Percentiles rank a stretch among this genome's conserved stretches.
Evolutionary conservation across 179 eudicot species (phyloP).

Genomic region (Gypsophila paniculata): DNA sequence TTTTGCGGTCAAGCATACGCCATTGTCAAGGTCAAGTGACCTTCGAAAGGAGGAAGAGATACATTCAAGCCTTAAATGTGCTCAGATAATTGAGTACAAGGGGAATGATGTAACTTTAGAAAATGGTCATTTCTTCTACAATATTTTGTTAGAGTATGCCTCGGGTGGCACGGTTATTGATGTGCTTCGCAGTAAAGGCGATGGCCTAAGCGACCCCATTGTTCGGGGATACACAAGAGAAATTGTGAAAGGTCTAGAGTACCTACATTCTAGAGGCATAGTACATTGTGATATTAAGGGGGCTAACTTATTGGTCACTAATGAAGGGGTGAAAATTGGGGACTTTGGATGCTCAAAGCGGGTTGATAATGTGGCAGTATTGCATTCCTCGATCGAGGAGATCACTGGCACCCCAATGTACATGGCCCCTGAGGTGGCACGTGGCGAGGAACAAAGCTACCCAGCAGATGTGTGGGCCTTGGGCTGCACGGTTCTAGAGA

Average conservation of each 20-base stretch:
- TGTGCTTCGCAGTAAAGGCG: conserved; percentile 25
- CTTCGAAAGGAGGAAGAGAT: conserved; percentile 46
- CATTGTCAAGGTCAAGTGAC: conserved; percentile 31
- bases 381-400: not conserved
- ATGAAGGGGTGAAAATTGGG: conserved; percentile 46
- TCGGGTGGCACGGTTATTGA: conserved; percentile 50
- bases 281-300: conserved; percentile 81
- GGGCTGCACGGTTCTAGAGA: conserved; percentile 37
- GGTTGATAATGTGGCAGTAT: conserved; percentile 17
- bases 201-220: conserved; percentile 34
- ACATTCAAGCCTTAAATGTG: conserved; percentile 48
- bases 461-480: conserved; percentile 40
- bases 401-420: conserved; percentile 39
- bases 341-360: conserved; percentile 89
- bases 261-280: conserved; percentile 57
- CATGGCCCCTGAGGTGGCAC: conserved; percentile 44
- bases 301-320: conserved; percentile 47
- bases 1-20: conserved; percentile 57
- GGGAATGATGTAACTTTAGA: conserved; percentile 55
- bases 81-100: conserved; percentile 45
- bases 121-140: conserved; percentile 38
- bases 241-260: conserved; percentile 49
- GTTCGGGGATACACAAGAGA: conserved; percentile 34
- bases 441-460: conserved; percentile 37
- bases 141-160: conserved; percentile 61